These are phyloP conservation scores for Malbranchea zuffiana DNA, from an alignment of 2,329 filamentous ascomycete species.

Conservation along the genomic window DNA sequence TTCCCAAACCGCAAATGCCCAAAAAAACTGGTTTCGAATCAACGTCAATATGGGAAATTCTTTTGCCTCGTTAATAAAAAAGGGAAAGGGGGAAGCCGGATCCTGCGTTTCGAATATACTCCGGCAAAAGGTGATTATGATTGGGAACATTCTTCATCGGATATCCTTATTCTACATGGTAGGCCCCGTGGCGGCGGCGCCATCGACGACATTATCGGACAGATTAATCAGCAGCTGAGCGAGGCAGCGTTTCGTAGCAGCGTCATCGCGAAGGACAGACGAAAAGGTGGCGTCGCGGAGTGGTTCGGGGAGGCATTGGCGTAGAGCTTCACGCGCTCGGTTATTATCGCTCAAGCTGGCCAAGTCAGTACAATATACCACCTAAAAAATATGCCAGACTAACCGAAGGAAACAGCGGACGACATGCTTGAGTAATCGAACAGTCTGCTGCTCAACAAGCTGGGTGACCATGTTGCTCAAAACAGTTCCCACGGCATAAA, in stretches of 20 bases:
- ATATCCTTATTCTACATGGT: conserved; percentile 27
- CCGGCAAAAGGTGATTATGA: conserved; percentile 2
- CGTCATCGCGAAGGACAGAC: conserved; percentile 89
- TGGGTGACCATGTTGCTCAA: conserved; percentile 98
- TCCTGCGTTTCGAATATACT: too few species aligned
- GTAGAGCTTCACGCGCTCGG: conserved; percentile 81
- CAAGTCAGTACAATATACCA: conserved; percentile 6
- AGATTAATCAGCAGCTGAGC: conserved; percentile 96
- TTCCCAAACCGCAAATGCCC: conserved; percentile 8
- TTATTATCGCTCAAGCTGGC: conserved; percentile 85
- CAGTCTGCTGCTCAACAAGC: conserved; percentile 94
- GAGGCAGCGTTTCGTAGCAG: conserved; percentile 92
- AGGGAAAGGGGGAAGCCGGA: too few species aligned
- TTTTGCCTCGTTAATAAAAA: too few species aligned
- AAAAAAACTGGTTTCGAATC: conserved; percentile 5
- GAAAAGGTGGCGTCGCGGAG: conserved; percentile 97
- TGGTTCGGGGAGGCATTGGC: conserved; percentile 95
- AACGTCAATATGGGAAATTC: not conserved
- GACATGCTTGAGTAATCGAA: conserved; percentile 89
- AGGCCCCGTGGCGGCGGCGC: conserved; percentile 26
- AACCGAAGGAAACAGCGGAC: conserved; percentile 93
- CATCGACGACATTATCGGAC: conserved; percentile 68
- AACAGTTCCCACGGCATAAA: conserved; percentile 95
- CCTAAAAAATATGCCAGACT: conserved; percentile 23
- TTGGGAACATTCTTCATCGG: not conserved